A percentile compares a stretch with the other conserved stretches of the same genome.
Evolutionary conservation across 371 early-diverging fungal genomes (phyloP).

Genomic region (Gilbertella persicaria): DNA sequence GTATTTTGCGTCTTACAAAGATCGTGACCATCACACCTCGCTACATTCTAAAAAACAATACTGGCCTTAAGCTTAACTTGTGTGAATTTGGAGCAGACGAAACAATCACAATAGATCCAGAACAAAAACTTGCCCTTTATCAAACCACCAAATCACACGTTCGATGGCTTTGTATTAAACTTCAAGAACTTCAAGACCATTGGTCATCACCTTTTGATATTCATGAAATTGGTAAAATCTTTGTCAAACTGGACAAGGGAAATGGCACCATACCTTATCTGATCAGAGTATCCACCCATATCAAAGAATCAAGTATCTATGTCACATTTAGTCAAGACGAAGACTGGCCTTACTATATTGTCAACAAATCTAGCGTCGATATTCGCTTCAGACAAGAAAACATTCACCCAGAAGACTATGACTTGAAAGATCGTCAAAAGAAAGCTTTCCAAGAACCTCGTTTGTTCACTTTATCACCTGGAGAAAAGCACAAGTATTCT

Average conservation of each 20-base stretch:
- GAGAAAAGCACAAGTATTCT: conserved; percentile 72
- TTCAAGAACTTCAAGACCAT: conserved; percentile 37
- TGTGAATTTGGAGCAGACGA: conserved; percentile 49
- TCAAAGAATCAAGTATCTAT: conserved; percentile 89
- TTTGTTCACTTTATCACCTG: conserved; percentile 20
- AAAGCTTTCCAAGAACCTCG: conserved; percentile 27
- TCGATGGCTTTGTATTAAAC: conserved; percentile 57
- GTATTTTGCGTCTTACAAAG: conserved; percentile 64
- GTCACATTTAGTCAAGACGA: conserved; percentile 72
- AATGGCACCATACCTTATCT: conserved; percentile 59
- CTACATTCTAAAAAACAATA: conserved; percentile 81
- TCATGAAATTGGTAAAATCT: conserved; percentile 82
- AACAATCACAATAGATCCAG: conserved; percentile 33
- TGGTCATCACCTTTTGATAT: conserved; percentile 83
- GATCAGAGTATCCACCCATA: conserved; percentile 70
- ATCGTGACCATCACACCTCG: conserved; percentile 82
- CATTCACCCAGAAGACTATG: conserved; percentile 31
- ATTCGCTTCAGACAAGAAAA: conserved; percentile 76
- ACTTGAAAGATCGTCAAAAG: conserved; percentile 33
- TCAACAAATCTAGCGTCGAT: conserved; percentile 76
- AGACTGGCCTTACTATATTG: conserved; percentile 92
- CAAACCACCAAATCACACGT: conserved; percentile 44
- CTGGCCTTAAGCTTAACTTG: conserved; percentile 57
- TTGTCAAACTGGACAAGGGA: conserved; percentile 70
- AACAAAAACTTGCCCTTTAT: conserved; percentile 55